Base-by-base conservation (phyloP, 257 asterid species). In the Apocynum venetum region DNA sequence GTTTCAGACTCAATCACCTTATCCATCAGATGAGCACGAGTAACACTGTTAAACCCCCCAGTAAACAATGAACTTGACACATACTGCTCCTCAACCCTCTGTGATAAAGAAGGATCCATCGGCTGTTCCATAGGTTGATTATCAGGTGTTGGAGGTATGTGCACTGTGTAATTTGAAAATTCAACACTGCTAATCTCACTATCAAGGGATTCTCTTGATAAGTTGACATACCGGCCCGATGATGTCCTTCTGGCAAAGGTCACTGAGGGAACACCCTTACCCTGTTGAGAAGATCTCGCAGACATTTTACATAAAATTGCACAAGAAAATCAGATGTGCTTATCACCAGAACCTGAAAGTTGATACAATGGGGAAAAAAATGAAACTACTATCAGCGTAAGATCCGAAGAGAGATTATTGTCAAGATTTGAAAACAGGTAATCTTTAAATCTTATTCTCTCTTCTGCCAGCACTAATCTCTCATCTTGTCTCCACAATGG, bases 61-160 rank as follows among this genome's bases (percentile, higher is more conserved):
- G 85, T 77, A 70, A 82, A 82, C 41, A 82, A 69, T 47, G 85
- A 82, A 78, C 77, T 82, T 12, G 85, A 82, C 31, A 82, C 85
- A 67, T 82, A 82, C 49, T 82, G 85, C 66, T 82, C 85, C 72
- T 82, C 85, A 9, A 78, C 85, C 76, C 79, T 82, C 63, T 78
- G 73, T 0, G 82, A 56, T 4, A 78, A 56, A 38, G 84, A 72
- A 56, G 79, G 78, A 51, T 82, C 85, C 82, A 82, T 78, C 14
- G 85, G 85, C 12, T 82, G 74, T 35, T 82, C 85, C 85, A 82
- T 82, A 52, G 85, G 85, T 40, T 82, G 85, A 49, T 82, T 82
- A 49, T 82, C 85, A 1, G 85, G 85, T 8, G 85, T 82, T 48
- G 82, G 82, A n/a, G 85, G 85, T 67, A 82, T 82, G 31, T 82